A percentile compares a stretch with the other conserved stretches of the same genome.
Evolutionary conservation across 345 rosid species (phyloP).

Genomic region (Geranium rotundifolium): DNA sequence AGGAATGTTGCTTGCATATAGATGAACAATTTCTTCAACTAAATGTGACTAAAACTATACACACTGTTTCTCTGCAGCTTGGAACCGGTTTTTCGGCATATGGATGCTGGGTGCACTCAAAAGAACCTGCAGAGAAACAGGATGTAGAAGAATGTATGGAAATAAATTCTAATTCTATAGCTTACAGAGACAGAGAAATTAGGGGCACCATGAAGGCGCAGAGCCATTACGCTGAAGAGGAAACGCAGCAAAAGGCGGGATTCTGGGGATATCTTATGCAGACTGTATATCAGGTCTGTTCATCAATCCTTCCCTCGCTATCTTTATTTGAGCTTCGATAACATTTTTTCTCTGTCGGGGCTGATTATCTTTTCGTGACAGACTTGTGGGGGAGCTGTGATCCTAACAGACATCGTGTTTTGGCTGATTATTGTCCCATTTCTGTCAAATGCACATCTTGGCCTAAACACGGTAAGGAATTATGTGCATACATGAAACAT

Average conservation of each 20-base stretch:
- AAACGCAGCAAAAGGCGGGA: constrained; percentile 31
- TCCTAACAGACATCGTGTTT: constrained; percentile 61
- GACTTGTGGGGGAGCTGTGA: constrained; percentile 77
- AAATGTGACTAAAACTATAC: neutral
- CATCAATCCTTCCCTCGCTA: neutral
- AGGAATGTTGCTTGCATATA: neutral
- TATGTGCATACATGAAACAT: too few species aligned
- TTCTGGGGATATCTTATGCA: constrained; percentile 78
- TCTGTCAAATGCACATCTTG: constrained; percentile 44
- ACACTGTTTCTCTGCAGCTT: constrained; percentile 27
- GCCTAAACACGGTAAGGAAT: constrained; percentile 46
- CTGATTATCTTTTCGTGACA: constrained; percentile 13
- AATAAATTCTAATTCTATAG: constrained; percentile 1
- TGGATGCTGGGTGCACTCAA: constrained; percentile 57
- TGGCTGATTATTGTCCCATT: constrained; percentile 73
- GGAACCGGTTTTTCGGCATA: constrained; percentile 55
- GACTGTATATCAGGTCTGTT: constrained; percentile 52
- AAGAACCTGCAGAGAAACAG: constrained; percentile 6
- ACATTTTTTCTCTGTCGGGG: neutral
- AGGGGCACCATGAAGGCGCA: constrained; percentile 30
- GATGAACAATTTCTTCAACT: neutral
- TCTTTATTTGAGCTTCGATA: too few species aligned
- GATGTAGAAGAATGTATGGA: constrained; percentile 18
- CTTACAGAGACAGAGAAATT: constrained; percentile 10
- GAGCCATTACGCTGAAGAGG: constrained; percentile 28